These are phyloP conservation scores for Dryas alaskensis DNA, from an alignment of 306 rosid species.

Conservation along the genomic window DNA sequence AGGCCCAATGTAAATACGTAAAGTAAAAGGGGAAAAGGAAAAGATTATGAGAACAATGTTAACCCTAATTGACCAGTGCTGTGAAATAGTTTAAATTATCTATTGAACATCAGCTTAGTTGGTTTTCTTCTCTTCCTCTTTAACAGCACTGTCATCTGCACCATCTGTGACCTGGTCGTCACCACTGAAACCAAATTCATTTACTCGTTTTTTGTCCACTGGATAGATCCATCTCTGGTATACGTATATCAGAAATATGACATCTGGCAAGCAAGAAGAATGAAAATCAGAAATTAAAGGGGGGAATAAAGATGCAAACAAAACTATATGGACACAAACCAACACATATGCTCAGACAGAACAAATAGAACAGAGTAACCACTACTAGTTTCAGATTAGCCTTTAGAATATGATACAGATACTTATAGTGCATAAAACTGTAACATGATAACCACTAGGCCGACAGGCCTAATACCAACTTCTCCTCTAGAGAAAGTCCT, in stretches of 20 bases:
- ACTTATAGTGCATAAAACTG: neutral
- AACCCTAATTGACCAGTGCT: constrained; percentile 24
- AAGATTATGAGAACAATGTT: constrained; percentile 11
- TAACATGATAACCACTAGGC: neutral
- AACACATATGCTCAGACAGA: neutral
- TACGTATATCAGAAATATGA: constrained; percentile 74
- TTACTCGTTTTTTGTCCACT: constrained; percentile 87
- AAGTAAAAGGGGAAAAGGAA: constrained; percentile 22
- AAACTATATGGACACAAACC: neutral
- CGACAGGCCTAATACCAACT: neutral
- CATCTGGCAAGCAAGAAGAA: constrained; percentile 57
- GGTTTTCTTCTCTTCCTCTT: constrained; percentile 90
- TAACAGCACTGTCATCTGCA: constrained; percentile 36
- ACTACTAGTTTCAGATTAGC: neutral
- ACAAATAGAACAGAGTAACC: too few relatives aligned
- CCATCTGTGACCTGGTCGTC: constrained; percentile 50
- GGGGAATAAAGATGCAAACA: neutral
- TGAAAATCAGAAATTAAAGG: constrained; percentile 15
- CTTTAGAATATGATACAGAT: neutral
- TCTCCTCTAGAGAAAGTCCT: too few relatives aligned
- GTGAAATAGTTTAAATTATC: constrained; percentile 23
- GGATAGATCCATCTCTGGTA: constrained; percentile 95
- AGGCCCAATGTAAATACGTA: constrained; percentile 30
- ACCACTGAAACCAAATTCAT: constrained; percentile 93
- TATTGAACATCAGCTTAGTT: constrained; percentile 50